Evolutionary conservation across 2,329 filamentous ascomycete species (phyloP), one percentile per base, ranked within the genome.

Genomic region (Corniculantispora saksenae): DNA sequence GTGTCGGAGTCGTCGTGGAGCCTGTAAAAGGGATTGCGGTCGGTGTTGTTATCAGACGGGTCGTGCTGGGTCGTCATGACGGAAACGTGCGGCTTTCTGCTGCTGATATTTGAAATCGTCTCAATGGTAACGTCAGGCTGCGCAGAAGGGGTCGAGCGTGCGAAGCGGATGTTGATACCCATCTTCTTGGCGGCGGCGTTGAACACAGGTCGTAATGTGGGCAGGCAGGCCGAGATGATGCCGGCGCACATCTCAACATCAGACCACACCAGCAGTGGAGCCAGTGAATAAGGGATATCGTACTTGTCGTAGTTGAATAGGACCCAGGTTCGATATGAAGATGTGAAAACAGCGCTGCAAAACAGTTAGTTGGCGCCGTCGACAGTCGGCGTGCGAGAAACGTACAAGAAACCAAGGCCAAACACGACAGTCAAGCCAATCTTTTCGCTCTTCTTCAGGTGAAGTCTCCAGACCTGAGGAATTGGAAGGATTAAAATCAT

Each of bases 161-260:
- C 29, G 10, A 58, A 23, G n/a, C 38, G 35, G 21, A 63, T 21
- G 12, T 51, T 40, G 17, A 66, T 50, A 27, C 64, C 64, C 58
- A 66, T 47, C 27, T 66, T 66, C 23, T 47, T 35, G 23, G 51
- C 57, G 21, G 57, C 64, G 12, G 69, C 21, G 3, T 75, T 73
- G 38, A 84, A 68, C 17, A 83, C 76, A 3, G 83, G 82, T 7
- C 82, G 78, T 47, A 86, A 74, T 0, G 83, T 84, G 0, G 84
- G 84, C 0, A 85, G 79, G 67, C 82, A 84, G 8, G 83, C 83
- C 0, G 82, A 83, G 51, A 84, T 76, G 67, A 86, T 83, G 58
- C 82, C 84, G 0, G 80, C 78, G 0, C 81, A 76, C 72, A 81
- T 79, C 69, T 84, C 82, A 66, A 84, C 80, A 5, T 76, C 76